Conservation (phyloP, 495 filamentous ascomycete species). For the Mytilinidion resinicola region DNA sequence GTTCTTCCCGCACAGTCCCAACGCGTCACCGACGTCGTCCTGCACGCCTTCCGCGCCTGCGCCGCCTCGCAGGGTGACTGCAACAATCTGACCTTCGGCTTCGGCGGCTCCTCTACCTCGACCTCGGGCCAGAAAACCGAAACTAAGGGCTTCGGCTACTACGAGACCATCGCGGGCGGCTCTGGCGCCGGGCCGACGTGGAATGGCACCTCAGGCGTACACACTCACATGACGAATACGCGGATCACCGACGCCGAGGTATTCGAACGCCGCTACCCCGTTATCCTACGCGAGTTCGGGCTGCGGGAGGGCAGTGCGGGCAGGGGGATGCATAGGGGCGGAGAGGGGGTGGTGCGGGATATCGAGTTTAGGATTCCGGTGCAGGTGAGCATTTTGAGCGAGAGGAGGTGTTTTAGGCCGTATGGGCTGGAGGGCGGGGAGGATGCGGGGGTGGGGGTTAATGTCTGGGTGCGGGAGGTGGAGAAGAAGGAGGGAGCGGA, state of each 20-base stretch:
- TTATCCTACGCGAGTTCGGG: constrained; percentile 75
- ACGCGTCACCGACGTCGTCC: constrained; percentile 88
- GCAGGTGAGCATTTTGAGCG: constrained; percentile 82
- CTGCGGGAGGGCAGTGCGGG: constrained; percentile 66
- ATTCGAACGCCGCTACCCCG: constrained; percentile 91
- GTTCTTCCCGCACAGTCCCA: constrained; percentile 45
- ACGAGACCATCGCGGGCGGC: constrained; percentile 94
- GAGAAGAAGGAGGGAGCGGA: constrained; percentile 13
- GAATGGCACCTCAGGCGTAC: constrained; percentile 85
- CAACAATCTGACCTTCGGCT: constrained; percentile 84
- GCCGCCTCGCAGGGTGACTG: constrained; percentile 88
- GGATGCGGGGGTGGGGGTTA: constrained; percentile 71
- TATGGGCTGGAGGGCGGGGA: constrained; percentile 88
- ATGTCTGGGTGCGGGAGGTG: constrained; percentile 76
- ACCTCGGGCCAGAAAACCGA: constrained; percentile 33
- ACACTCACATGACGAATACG: constrained; percentile 99
- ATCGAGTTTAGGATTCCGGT: constrained; percentile 91
- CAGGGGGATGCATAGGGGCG: constrained; percentile 68
- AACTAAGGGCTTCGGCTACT: constrained; percentile 85
- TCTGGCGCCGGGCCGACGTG: constrained; percentile 81
- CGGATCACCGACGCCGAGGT: constrained; percentile 93
- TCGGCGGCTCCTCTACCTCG: constrained; percentile 59
- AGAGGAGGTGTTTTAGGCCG: constrained; percentile 78
- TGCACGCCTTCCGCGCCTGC: constrained; percentile 84
- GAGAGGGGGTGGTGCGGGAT: constrained; percentile 85